Evolutionary conservation across 768 basidiomycete genomes (phyloP), one percentile per base, ranked within the genome.

Genomic region (Epithele typhae): DNA sequence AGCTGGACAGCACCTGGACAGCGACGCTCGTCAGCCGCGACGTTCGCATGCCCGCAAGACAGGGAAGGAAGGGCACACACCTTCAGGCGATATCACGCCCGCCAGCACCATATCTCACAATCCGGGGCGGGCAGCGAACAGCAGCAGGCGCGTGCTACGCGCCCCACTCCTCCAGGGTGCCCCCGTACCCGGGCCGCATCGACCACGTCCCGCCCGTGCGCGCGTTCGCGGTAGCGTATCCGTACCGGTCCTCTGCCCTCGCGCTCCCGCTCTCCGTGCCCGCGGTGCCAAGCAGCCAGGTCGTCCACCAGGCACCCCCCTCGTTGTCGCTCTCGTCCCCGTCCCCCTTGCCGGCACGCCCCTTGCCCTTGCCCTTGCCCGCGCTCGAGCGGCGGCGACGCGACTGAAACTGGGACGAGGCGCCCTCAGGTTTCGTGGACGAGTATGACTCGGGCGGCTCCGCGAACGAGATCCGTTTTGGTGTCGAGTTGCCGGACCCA

Each of bases 391-490:
- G 67, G 40, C 45, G 35, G 17, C 49, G 44, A 1, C 24, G 27
- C 22, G 42, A 15, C 22, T 43, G 33, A 22, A 51, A 50, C 69
- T 64, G 39, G 43, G 54, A 27, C 51, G 51, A 46, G 24, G 46
- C 22, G 33, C 62, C 14, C 58, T 64, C 42, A 56, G 61, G 48
- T 57, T 61, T 46, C 21, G 65, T 64, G 8, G 64, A 60, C 43
- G 75, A 69, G 51, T 84, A 82, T 27, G 80, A 77, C 64, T 87
- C 86, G 0, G 86, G 85, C 39, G 84, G 69, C 65, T 81, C 74
- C 27, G 85, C 85, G 53, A 90, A 90, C 50, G 81, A 85, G 35
- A 90, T 88, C n/a, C 81, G 73, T 55, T 85, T 88, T 8, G 86
- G 84, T 11, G 86, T 77, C 68, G 60, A 78, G 48, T 43, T 76